A percentile compares a stretch with the other conserved stretches of the same genome.
These are phyloP conservation scores for Fusarium dlaminii DNA, from an alignment of 2,329 filamentous ascomycete species.

Conservation along the genomic window DNA sequence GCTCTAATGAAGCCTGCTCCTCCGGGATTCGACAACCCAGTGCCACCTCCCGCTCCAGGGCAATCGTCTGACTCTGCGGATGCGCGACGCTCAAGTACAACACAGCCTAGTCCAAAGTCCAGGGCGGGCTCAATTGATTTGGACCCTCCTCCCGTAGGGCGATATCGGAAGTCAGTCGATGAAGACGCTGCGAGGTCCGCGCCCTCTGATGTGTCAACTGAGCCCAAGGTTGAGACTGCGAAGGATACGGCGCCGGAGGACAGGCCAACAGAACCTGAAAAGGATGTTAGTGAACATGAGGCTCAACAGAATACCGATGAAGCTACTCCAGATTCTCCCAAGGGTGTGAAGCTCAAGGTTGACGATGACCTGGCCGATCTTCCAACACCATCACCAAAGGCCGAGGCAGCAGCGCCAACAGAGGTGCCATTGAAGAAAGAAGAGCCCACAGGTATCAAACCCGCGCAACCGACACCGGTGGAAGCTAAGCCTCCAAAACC, in stretches of 20 bases:
- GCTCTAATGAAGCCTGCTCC: slow-evolving; percentile 45
- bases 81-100: background rate
- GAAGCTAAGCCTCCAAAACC: background rate
- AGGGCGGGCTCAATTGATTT: slow-evolving; percentile 6
- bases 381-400: background rate
- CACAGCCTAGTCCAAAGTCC: background rate
- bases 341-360: background rate
- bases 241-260: background rate
- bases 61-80: background rate
- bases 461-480: background rate
- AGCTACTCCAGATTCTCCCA: background rate
- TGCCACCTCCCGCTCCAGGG: slow-evolving; percentile 25
- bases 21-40: slow-evolving; percentile 10
- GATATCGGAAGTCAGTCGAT: background rate
- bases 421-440: background rate
- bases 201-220: background rate
- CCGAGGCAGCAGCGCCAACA: background rate
- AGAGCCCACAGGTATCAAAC: background rate
- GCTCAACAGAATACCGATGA: background rate
- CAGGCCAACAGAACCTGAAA: background rate
- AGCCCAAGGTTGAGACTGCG: background rate
- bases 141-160: slow-evolving; percentile 23
- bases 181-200: background rate
- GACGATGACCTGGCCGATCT: background rate
- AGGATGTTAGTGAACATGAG: background rate